Evolutionary conservation across 1,284 basidiomycete genomes (phyloP), one percentile per base, ranked within the genome.

Genomic region (Xanthoconium separans): DNA sequence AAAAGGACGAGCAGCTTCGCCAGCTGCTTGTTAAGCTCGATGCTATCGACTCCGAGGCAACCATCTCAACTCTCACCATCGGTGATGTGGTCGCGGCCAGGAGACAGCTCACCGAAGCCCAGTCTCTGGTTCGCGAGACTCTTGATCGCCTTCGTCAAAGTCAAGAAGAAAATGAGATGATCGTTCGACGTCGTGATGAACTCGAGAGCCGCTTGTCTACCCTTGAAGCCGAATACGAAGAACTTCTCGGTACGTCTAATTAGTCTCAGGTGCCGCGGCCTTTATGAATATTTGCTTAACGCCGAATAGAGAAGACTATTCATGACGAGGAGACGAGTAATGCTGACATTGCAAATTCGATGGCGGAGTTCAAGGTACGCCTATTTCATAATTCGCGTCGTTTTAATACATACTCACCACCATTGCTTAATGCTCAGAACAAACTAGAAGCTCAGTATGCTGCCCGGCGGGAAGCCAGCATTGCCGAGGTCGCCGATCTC

Each of bases 401-500:
- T 54, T 58, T 44, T 7, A 33, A 44, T 37, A 16, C 42, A 37
- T 51, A 51, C 44, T 50, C 53, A 58, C 53, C 41, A 49, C 50
- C 45, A 57, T 53, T 54, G 53, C 44, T 51, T 50, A 57, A 48
- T 44, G 24, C 67, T 5, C 97, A 27, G 91, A 84, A 81, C 69
- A 97, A 98, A 76, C 85, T 98, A 48, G 96, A 99, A 74, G 81
- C 90, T 41, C 95, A 98, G 71, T 98, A 96, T 67, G 84, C 88
- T 9, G 88, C 91, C 44, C 94, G 95, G 73, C 90, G 95, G 50
- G 95, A 98, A 58, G 87, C 94, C 39, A 89, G 96, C 59, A 73
- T 87, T 47, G 82, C 85, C 61, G 97, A 99, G 73, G 88, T 93
- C 44, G 73, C 80, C n/a, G 93, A 96, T 66, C 82, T 98, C 57